Evolutionary conservation across 345 rosid genomes (phyloP).

Genomic region (Rhizophora apiculata): DNA sequence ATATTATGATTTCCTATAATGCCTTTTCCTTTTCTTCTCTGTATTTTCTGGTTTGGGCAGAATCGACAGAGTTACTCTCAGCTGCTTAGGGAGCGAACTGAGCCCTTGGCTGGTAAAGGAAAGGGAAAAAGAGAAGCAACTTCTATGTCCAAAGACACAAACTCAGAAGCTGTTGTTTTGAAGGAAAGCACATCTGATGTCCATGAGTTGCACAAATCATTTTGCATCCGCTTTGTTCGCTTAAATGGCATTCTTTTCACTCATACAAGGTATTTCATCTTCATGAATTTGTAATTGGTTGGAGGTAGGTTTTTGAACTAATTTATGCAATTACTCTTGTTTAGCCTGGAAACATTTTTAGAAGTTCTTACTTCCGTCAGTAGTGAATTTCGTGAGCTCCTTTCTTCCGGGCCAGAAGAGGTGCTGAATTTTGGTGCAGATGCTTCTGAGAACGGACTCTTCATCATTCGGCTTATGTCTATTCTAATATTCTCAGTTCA

Average conservation of each 20-base stretch:
- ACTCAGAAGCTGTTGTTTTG: constrained; percentile 38
- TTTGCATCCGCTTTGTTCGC: constrained; percentile 80
- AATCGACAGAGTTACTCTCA: constrained; percentile 71
- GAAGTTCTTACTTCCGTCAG: constrained; percentile 67
- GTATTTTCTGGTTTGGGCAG: constrained; percentile 29
- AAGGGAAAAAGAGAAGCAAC: constrained; percentile 58
- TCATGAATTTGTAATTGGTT: not conserved
- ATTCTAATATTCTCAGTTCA: constrained; percentile 73
- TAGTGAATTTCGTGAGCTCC: constrained; percentile 57
- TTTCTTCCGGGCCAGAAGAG: constrained; percentile 61
- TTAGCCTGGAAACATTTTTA: constrained; percentile 85
- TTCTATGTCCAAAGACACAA: constrained; percentile 43
- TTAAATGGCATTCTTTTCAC: constrained; percentile 91
- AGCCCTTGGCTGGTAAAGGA: constrained; percentile 45
- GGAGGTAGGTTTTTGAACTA: constrained; percentile 5
- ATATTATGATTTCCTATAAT: not conserved
- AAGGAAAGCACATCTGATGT: constrained; percentile 44
- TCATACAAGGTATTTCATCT: constrained; percentile 65
- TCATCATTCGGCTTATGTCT: constrained; percentile 67
- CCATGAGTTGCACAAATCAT: constrained; percentile 52
- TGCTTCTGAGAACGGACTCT: constrained; percentile 56
- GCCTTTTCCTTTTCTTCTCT: not conserved
- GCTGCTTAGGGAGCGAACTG: constrained; percentile 45
- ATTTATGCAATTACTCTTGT: constrained; percentile 5
- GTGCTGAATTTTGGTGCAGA: constrained; percentile 66